Conservation (phyloP, 805 yeast genomes). For the Komagataella mondaviorum region DNA sequence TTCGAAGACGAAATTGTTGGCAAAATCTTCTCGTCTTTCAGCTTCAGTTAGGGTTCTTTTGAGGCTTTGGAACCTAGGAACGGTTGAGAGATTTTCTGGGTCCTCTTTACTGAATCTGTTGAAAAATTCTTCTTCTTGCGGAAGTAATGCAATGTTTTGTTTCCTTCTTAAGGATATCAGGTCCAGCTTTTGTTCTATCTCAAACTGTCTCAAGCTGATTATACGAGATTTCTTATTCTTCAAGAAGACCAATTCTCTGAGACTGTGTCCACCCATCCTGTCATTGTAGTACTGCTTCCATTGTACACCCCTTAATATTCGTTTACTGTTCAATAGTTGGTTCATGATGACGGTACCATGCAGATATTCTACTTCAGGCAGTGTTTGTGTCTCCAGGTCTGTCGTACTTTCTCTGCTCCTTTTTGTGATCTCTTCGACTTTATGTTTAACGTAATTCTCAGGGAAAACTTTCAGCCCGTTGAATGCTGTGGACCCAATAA, state of each 20-base stretch:
- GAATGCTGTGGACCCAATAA: slow-evolving; percentile 9
- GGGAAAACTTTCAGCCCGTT: neutral
- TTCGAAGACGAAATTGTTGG: slow-evolving; percentile 15
- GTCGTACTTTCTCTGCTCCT: slow-evolving; percentile 11
- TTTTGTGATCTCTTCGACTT: neutral
- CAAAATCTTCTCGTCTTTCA: slow-evolving; percentile 3
- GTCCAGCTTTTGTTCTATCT: neutral
- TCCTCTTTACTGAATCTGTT: neutral
- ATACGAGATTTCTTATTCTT: slow-evolving; percentile 2
- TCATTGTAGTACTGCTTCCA: slow-evolving; percentile 36
- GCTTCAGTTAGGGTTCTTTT: neutral
- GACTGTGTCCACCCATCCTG: slow-evolving; percentile 22
- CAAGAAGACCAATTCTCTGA: slow-evolving; percentile 1
- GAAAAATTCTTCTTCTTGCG: neutral
- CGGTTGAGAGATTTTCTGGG: neutral
- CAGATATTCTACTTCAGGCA: slow-evolving; percentile 32
- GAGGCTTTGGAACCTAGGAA: neutral
- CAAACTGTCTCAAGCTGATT: neutral
- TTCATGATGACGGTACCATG: slow-evolving; percentile 36
- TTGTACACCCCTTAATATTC: slow-evolving; percentile 26
- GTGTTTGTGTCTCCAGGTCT: slow-evolving; percentile 4
- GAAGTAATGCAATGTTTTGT: neutral
- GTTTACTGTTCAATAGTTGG: slow-evolving; percentile 25
- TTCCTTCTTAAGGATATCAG: neutral
- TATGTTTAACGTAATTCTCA: neutral